Evolutionary conservation across 768 basidiomycete genomes (phyloP), one percentile per base, ranked within the genome.

Genomic region (Hericium erinaceus): DNA sequence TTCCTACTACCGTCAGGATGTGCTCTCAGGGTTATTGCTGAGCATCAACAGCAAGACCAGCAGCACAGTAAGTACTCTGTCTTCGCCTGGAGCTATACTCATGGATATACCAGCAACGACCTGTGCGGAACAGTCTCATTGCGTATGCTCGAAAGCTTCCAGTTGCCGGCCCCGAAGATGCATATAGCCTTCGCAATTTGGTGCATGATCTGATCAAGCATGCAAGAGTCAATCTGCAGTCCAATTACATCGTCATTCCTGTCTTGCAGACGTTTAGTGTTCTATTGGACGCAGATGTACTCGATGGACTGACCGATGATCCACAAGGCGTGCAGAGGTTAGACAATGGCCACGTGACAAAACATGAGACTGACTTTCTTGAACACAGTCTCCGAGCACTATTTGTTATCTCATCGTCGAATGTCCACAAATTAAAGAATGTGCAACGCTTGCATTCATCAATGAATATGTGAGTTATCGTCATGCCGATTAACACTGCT

Each of bases 1-100:
- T 53, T 69, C 73, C 39, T 73, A 75, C 51, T 94, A 89, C 68
- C 80, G 89, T 44, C 70, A 71, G 55, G 67, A 75, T 26, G 66
- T 95, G 52, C 74, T 95, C 48, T 73, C 75, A 10, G 92, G 92
- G 12, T 67, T 95, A 7, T 77, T 94, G 12, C 74, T 89, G 56
- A 94, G 90, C 66, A 75, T 92, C 39, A 88, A 86, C 39, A 90
- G 89, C 68, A 87, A 83, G 70, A 92, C 92, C 9, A 84, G 89
- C 59, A 89, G 86, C 66, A 91, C 85, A 5, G 95, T 95, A 66
- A 72, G 88, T 72, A 52, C 55, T n/a, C 56, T 28, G 28, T 58
- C 54, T 61, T 49, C 58, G 57, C 63, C 38, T 61, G 13, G 18
- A 53, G 22, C 55, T 53, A 39, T 38, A 60, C 57, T 67, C 26